phyloP scores from a whole-genome alignment of 495 filamentous ascomycete species.

The Aspergillus taichungensis region DNA sequence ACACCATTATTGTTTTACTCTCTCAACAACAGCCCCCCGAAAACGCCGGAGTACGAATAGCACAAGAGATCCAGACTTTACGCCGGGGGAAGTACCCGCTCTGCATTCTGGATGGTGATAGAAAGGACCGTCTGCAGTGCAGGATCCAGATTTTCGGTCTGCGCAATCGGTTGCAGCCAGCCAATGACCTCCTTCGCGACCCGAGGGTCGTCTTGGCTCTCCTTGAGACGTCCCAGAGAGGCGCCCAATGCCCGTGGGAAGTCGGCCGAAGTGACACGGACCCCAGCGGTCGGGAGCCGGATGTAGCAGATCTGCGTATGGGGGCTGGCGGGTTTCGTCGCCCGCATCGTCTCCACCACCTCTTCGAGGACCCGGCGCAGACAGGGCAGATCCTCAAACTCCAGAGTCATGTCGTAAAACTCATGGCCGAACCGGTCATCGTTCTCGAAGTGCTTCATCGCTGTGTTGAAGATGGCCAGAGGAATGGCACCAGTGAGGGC shows the following conservation, averaged over 20 bases:
- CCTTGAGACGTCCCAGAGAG: conserved; percentile 52
- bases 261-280: conserved; percentile 50
- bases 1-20: neutral
- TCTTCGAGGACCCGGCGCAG: conserved; percentile 64
- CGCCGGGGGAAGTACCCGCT: conserved; percentile 19
- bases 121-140: conserved; percentile 57
- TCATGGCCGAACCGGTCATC: conserved; percentile 53
- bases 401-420: conserved; percentile 73
- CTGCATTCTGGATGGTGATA: conserved; percentile 42
- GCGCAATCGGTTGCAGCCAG: conserved; percentile 52
- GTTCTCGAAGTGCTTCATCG: conserved; percentile 64
- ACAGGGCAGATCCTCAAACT: conserved; percentile 56
- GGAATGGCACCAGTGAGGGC: conserved; percentile 86
- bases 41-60: conserved; percentile 10
- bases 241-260: conserved; percentile 66
- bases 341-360: conserved; percentile 55
- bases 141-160: conserved; percentile 51
- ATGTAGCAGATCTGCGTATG: conserved; percentile 60
- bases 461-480: conserved; percentile 81
- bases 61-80: conserved; percentile 7
- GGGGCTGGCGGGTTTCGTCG: conserved; percentile 48
- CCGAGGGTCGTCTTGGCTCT: conserved; percentile 18
- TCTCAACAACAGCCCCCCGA: conserved; percentile 3
- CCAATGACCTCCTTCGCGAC: conserved; percentile 47
- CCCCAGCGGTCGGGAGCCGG: conserved; percentile 57